A percentile compares a stretch with the other conserved stretches of the same genome.
These are phyloP conservation scores for Naegleria lovaniensis DNA, from an alignment of 208 protist genomes.

Conservation along the genomic window DNA sequence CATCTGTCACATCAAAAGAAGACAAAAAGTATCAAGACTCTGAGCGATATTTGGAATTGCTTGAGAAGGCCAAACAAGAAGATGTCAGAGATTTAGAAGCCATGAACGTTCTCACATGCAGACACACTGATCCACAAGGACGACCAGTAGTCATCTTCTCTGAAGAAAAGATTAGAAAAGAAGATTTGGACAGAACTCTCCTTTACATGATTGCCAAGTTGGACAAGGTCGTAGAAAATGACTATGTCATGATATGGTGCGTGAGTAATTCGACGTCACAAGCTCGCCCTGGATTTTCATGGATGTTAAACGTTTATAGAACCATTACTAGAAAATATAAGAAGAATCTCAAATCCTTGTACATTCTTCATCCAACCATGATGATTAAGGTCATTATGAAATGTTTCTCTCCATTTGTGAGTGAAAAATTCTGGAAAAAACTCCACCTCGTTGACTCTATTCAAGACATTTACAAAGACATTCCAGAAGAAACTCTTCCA, in stretches of 20 bases:
- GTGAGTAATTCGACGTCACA: neutral
- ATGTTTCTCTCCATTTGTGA: conserved; percentile 15
- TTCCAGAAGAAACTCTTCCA: neutral
- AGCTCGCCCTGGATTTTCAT: conserved; percentile 8
- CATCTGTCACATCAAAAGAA: neutral
- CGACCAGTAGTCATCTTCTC: conserved; percentile 7
- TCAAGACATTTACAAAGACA: neutral
- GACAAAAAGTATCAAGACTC: neutral
- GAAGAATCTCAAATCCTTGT: conserved; percentile 30
- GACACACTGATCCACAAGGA: neutral
- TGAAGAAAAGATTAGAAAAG: neutral
- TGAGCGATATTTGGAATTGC: conserved; percentile 3
- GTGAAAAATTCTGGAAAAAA: conserved; percentile 27
- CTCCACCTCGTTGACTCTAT: neutral
- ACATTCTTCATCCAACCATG: conserved; percentile 26
- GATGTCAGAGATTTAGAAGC: conserved; percentile 19
- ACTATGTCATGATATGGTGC: conserved; percentile 29
- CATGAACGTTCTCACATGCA: neutral
- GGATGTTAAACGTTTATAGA: conserved; percentile 9
- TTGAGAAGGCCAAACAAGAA: conserved; percentile 14
- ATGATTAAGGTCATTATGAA: conserved; percentile 28
- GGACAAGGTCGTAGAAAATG: conserved; percentile 13
- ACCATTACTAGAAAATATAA: conserved; percentile 28
- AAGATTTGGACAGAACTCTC: conserved; percentile 12
- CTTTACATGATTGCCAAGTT: conserved; percentile 10